Conservation (phyloP, 306 rosid species). For the peach (Prunus persica) region DNA sequence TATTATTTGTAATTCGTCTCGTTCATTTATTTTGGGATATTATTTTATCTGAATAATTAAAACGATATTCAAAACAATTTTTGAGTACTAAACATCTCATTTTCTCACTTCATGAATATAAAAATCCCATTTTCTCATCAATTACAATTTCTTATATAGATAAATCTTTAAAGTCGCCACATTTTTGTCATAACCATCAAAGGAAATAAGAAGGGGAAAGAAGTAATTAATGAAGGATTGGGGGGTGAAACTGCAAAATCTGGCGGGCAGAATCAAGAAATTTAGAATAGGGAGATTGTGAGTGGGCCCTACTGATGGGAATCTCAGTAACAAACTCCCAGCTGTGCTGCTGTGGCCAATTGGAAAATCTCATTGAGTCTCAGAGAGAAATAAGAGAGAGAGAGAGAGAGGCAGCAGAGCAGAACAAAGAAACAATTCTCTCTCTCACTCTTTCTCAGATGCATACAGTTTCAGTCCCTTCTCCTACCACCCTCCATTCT, state of each 20-base stretch:
- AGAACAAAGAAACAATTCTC: background rate
- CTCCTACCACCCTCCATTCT: background rate
- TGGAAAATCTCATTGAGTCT: background rate
- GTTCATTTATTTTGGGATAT: too few species aligned
- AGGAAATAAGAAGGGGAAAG: background rate
- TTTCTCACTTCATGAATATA: too few species aligned
- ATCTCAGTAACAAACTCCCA: conserved; percentile 34
- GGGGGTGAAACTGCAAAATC: background rate
- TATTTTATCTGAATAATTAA: too few species aligned
- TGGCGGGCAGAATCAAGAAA: background rate
- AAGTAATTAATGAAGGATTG: background rate
- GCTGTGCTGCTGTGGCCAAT: conserved; percentile 8
- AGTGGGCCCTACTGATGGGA: conserved; percentile 31
- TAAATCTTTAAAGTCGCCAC: too few species aligned
- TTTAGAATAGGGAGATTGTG: conserved; percentile 22
- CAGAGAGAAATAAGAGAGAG: background rate
- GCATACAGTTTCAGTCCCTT: background rate
- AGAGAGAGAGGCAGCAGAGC: background rate
- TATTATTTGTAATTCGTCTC: too few species aligned
- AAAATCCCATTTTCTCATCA: too few species aligned
- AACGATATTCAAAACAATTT: too few species aligned
- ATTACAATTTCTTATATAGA: too few species aligned
- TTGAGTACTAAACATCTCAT: too few species aligned
- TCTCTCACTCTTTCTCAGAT: background rate
- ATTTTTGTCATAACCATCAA: too few species aligned